Percentiles rank a stretch among this genome's conserved stretches.
These are phyloP conservation scores for Aplosporella prunicola DNA, from an alignment of 2,329 filamentous ascomycete genomes.

Conservation along the genomic window DNA sequence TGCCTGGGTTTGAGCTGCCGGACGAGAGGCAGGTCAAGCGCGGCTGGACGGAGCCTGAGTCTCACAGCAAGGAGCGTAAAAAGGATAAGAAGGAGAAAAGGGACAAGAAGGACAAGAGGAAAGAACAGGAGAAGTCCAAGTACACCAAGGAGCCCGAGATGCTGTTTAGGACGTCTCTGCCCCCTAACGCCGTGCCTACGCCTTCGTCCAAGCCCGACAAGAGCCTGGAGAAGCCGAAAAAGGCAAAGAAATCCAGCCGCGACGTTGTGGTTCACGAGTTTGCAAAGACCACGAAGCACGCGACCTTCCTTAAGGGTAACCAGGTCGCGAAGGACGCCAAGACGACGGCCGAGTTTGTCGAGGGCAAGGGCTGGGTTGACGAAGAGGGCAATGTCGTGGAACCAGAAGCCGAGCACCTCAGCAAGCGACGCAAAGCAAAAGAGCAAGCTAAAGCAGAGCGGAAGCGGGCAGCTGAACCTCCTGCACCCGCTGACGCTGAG, in stretches of 20 bases:
- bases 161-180: slow-evolving; percentile 71
- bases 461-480: slow-evolving; percentile 1
- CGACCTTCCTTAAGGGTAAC: slow-evolving; percentile 63
- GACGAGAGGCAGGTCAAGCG: slow-evolving; percentile 72
- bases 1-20: slow-evolving; percentile 63
- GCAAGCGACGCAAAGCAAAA: slow-evolving; percentile 10
- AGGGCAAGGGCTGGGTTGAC: slow-evolving; percentile 84
- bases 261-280: slow-evolving; percentile 81
- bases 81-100: slow-evolving; percentile 42
- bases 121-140: slow-evolving; percentile 59
- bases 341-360: slow-evolving; percentile 57
- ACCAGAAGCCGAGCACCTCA: slow-evolving; percentile 25
- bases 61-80: slow-evolving; percentile 34
- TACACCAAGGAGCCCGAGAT: slow-evolving; percentile 75
- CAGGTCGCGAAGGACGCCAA: slow-evolving; percentile 36
- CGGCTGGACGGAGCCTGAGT: slow-evolving; percentile 69
- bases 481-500: too few relatives aligned
- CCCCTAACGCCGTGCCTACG: slow-evolving; percentile 43
- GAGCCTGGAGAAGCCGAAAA: slow-evolving; percentile 31
- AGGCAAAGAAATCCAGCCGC: slow-evolving; percentile 35
- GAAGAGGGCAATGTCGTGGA: slow-evolving; percentile 68
- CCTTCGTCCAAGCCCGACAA: slow-evolving; percentile 17
- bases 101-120: slow-evolving; percentile 44
- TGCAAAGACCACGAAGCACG: slow-evolving; percentile 70
- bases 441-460: slow-evolving; percentile 10